Evolutionary conservation across 2,329 filamentous ascomycete genomes (phyloP).

Genomic region (Fusarium burgessii): DNA sequence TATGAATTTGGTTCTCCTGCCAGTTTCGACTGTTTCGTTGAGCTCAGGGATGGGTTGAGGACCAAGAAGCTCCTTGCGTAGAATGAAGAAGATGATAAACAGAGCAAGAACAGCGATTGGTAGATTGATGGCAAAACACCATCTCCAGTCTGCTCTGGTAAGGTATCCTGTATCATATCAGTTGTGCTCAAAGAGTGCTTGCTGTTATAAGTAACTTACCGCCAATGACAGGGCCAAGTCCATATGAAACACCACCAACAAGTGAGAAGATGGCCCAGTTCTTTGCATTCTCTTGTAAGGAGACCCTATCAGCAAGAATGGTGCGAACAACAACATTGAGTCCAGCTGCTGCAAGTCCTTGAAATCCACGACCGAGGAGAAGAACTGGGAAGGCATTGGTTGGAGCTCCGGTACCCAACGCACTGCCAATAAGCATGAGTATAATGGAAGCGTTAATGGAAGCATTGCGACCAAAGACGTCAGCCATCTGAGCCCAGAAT

Average conservation of each 20-base stretch:
- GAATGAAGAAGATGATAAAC: slow-evolving; percentile 65
- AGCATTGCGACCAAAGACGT: slow-evolving; percentile 73
- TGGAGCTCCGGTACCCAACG: slow-evolving; percentile 70
- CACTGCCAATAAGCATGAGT: slow-evolving; percentile 69
- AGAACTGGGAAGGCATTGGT: slow-evolving; percentile 67
- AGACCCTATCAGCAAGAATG: slow-evolving; percentile 74
- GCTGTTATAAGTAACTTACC: slow-evolving; percentile 45
- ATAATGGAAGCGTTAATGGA: slow-evolving; percentile 68
- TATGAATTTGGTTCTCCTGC: slow-evolving; percentile 51
- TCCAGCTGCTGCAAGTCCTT: slow-evolving; percentile 72
- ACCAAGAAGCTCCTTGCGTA: slow-evolving; percentile 69
- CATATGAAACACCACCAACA: slow-evolving; percentile 69
- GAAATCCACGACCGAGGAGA: slow-evolving; percentile 71
- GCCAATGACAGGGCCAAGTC: slow-evolving; percentile 71
- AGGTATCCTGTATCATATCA: slow-evolving; percentile 56
- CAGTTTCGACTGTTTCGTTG: slow-evolving; percentile 53
- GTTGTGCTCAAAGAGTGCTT: background rate
- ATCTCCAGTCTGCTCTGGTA: slow-evolving; percentile 69
- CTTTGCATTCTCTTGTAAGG: slow-evolving; percentile 69
- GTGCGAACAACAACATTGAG: slow-evolving; percentile 70
- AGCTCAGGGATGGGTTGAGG: slow-evolving; percentile 62
- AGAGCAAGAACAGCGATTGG: slow-evolving; percentile 66
- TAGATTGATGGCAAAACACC: slow-evolving; percentile 75
- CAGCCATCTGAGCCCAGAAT: slow-evolving; percentile 72
- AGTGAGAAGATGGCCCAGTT: slow-evolving; percentile 73